These are phyloP conservation scores for Podospora fimiseda DNA, from an alignment of 495 filamentous ascomycete genomes.

Conservation along the genomic window DNA sequence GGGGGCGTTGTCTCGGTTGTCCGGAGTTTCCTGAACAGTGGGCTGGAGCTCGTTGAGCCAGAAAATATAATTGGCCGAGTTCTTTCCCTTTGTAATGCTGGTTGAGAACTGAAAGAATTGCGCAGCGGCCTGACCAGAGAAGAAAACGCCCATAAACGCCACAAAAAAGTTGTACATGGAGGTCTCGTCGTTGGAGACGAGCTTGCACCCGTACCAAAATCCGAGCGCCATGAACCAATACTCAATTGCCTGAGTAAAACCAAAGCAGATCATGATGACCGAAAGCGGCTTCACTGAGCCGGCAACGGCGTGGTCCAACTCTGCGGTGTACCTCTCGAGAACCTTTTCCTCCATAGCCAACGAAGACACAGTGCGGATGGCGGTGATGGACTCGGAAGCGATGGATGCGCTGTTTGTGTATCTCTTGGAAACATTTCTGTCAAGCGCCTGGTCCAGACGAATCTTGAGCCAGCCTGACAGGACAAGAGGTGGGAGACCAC, in stretches of 20 bases:
- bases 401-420: constrained; percentile 61
- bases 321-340: constrained; percentile 57
- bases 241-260: constrained; percentile 64
- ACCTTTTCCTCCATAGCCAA: constrained; percentile 79
- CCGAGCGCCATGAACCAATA: constrained; percentile 47
- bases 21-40: constrained; percentile 30
- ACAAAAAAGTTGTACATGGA: constrained; percentile 48
- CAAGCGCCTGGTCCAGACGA: constrained; percentile 71
- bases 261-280: constrained; percentile 67
- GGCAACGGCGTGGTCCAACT: constrained; percentile 56
- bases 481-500: constrained; percentile 64
- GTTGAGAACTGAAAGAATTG: constrained; percentile 46
- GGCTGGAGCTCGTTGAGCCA: constrained; percentile 32
- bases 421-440: constrained; percentile 32
- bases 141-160: constrained; percentile 52
- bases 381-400: constrained; percentile 84
- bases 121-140: constrained; percentile 48
- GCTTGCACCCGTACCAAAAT: constrained; percentile 53
- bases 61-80: constrained; percentile 43
- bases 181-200: constrained; percentile 44
- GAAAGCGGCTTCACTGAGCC: constrained; percentile 59
- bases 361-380: constrained; percentile 89
- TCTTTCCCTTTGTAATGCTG: constrained; percentile 38
- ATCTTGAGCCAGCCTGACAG: constrained; percentile 82
- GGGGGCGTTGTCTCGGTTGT: constrained; percentile 33